Base-by-base conservation (phyloP, 805 yeast species). In the Metschnikowia drakensbergensis region DNA sequence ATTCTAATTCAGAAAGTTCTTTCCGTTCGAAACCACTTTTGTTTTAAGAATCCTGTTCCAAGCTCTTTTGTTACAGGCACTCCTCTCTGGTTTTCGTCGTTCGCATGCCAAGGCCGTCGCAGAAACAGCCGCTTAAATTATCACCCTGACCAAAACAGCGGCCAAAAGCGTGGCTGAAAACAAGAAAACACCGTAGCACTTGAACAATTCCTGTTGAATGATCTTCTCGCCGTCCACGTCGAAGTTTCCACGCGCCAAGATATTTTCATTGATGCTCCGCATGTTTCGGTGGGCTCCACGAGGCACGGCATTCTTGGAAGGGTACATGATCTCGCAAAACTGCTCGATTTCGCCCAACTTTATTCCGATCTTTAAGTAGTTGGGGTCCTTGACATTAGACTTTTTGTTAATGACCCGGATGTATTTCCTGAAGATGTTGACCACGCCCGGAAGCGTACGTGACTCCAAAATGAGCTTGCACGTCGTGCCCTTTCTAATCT, bases 401-500 rank as follows among this genome's bases (percentile, higher is more conserved):
- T 84, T 83, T 55, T 82, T 84, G 67, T 91, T 94, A 59, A 94
- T 90, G 45, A 73, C 74, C 61, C 85, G 81, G 45, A 87, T 69
- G 65, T 88, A 90, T 13, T 80, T 71, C 57, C 84, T 79, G 76
- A 94, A 92, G 37, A 92, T 79, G n/a, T 74, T 74, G 46, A 84
- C 84, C 34, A 88, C 89, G 6, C 86, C 88, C 37, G 81, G 81
- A 64, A 88, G 80, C 4, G 89, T 83, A 65, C 90, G 79, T 36
- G 94, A 76, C 48, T 82, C 72, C 50, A 88, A 70, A 48, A 94
- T 88, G 58, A 94, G 75, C 55, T 76, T 72, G 59, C 89, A 84
- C 0, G 98, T 85, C 31, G 86, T 81, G 9, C 97, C 96, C 70
- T 88, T 89, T 69, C 97, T 80, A 65, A 94, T 86, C 74, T 94